Base-by-base conservation (phyloP, 2,329 filamentous ascomycete species). In the Aspergillus novofumigatus region DNA sequence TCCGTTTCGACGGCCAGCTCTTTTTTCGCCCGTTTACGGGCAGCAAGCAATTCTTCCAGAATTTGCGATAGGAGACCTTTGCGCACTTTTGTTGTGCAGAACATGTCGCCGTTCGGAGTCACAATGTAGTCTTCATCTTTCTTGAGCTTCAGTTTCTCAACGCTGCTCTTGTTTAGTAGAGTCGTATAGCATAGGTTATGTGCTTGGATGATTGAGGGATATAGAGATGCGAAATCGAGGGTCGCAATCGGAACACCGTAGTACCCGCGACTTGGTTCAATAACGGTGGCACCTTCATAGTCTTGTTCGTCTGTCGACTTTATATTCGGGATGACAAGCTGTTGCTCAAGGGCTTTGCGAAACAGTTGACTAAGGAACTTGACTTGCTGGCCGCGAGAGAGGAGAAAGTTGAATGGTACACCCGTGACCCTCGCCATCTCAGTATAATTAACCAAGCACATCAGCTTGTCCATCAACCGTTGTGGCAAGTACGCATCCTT, bases 401-500 rank as follows among this genome's bases (percentile, higher is more conserved):
- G 83, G 48, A 99, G 82, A 69, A 89, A 96, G 71, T 96, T 97
- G 80, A 99, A 99, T 0, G 94, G 94, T 4, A 99, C 93, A 66
- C 94, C 94, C 26, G 95, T 99, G 76, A 99, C 94, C 85, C 94
- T 94, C 57, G 94, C 93, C 94, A 99, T 99, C 77, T 99, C 94
- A 0, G 94, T 97, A 69, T 97, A 97, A 72, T 99, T 99, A 76
- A 96, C 90, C n/a, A 99, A 81, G 75, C 94, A 97, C 70, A 96
- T 97, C 26, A 99, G 81, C 74, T 99, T 99, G 71, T 99, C 94
- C 87, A 99, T 92, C 52, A 99, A 76, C 58, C 95, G 81, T 69
- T 97, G 92, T 1, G 94, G 94, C 3, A 99, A 81, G 68, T 96
- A 99, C 0, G 94, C 94, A 78, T 99, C 95, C 75, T 99, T 99